phyloP scores from a whole-genome alignment of 495 filamentous ascomycete species.

The Rusavskia elegans region DNA sequence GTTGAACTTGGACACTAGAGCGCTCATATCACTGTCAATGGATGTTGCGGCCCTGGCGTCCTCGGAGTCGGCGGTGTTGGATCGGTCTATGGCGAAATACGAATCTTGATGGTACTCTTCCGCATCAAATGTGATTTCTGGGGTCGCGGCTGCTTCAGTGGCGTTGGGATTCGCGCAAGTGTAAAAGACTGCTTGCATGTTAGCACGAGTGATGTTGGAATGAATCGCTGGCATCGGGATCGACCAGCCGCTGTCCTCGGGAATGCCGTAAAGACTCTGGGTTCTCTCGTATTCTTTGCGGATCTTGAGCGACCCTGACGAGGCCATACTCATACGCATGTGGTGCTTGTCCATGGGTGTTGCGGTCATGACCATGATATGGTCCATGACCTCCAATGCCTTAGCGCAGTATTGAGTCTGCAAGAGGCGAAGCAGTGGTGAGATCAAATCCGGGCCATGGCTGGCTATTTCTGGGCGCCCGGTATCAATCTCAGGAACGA shows the following conservation, averaged over 20 bases:
- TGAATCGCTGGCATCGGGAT: constrained; percentile 85
- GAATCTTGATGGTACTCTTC: constrained; percentile 72
- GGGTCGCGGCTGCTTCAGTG: constrained; percentile 45
- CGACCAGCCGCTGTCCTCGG: constrained; percentile 90
- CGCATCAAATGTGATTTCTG: constrained; percentile 79
- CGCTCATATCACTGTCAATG: constrained; percentile 52
- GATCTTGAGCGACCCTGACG: constrained; percentile 61
- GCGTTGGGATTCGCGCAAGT: constrained; percentile 57
- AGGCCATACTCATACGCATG: constrained; percentile 90
- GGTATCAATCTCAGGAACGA: constrained; percentile 90
- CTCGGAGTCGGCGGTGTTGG: constrained; percentile 85
- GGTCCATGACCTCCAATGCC: constrained; percentile 78
- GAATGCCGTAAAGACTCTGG: constrained; percentile 89
- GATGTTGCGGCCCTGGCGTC: constrained; percentile 48
- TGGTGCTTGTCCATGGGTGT: constrained; percentile 89
- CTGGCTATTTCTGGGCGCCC: constrained; percentile 74
- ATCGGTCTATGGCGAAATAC: constrained; percentile 59
- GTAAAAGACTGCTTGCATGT: constrained; percentile 94
- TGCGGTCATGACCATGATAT: constrained; percentile 85
- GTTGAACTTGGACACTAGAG: constrained; percentile 79
- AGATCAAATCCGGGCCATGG: constrained; percentile 90
- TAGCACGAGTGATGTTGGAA: constrained; percentile 65
- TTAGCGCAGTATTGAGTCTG: constrained; percentile 89
- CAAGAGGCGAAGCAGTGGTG: constrained; percentile 74
- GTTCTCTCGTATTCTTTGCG: constrained; percentile 90